Base-by-base conservation (phyloP, 257 asterid species). In the Rubia yunnanensis region DNA sequence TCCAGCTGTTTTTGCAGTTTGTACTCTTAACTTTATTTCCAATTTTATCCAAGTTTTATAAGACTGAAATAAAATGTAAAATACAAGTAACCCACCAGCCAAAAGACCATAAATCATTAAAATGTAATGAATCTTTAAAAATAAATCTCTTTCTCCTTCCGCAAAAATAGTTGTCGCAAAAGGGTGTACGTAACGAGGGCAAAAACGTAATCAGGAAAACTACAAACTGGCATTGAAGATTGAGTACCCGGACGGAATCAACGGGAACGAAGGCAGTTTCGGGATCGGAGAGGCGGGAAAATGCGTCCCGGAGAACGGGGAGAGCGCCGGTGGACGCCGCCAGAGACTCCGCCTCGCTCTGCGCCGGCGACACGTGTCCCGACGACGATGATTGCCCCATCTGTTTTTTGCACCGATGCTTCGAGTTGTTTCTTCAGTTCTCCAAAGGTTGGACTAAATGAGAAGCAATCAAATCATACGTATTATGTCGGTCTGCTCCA, bases 241-340 rank as follows among this genome's bases (percentile, higher is more conserved):
- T 6, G 64, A 55, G 62, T 74, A 85, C 98, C 96, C 83, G 78
- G 8, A 92, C 85, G 65, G 96, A 84, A 67, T 39, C 31, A 26
- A 84, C 3, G 3, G 96, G 89, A 26, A 92, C 82, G 53, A 88
- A 76, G 58, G 74, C 30, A 11, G 89, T 81, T 73, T 85, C 81
- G 66, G 89, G 85, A 79, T 86, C 82, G 58, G 98, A 82, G 67
- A 92, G 87, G 60, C 71, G 65, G 39, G 95, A 78, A 73, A 92
- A 92, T 0, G 92, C 77, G 56, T 87, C 82, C 9, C 75, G 74
- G 18, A 92, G 91, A 55, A 77, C 71, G 7, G 95, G 85, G 38
- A 92, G 90, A 55, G 92, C 91, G 65, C 96, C 98, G 36, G 95
- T 84, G 7, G 98, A 81, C 1, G 98, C 95, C 24, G 95, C 96